phyloP scores from a whole-genome alignment of 1,284 basidiomycete species.

The Ustanciosporium gigantosporum region DNA sequence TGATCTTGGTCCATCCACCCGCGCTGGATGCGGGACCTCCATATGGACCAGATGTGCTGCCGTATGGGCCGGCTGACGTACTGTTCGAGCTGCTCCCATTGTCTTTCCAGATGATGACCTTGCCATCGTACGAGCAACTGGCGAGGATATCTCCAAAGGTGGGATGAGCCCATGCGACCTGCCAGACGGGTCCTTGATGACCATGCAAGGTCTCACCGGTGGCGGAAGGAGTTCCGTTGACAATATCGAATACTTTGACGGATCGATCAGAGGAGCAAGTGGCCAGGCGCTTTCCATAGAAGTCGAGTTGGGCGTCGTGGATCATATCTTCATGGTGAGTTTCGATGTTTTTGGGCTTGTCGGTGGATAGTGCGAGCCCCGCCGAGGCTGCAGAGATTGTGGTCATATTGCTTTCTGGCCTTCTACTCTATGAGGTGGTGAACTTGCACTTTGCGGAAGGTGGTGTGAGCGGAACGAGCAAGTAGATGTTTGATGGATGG shows the following conservation, averaged over 20 bases:
- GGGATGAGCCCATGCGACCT: conserved; percentile 99
- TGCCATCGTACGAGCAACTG: conserved; percentile 95
- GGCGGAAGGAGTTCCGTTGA: conserved; percentile 76
- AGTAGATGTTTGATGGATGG: too few species aligned
- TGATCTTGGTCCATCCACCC: conserved; percentile 83
- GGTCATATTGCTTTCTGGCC: conserved; percentile 10
- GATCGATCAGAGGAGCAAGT: conserved; percentile 96
- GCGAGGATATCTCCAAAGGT: conserved; percentile 86
- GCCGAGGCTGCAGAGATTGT: conserved; percentile 21
- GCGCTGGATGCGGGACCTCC: conserved; percentile 32
- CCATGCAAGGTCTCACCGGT: conserved; percentile 62
- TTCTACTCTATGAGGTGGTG: too few species aligned
- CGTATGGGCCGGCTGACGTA: conserved; percentile 60
- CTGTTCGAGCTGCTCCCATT: conserved; percentile 64
- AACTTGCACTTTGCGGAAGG: too few species aligned
- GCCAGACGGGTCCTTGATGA: conserved; percentile 97
- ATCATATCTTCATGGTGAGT: conserved; percentile 60
- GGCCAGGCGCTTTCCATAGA: conserved; percentile 92
- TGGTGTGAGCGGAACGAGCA: too few species aligned
- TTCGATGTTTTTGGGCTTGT: conserved; percentile 52
- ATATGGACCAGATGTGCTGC: conserved; percentile 12
- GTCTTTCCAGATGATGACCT: conserved; percentile 98
- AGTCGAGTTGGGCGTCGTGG: conserved; percentile 96
- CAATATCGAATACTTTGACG: conserved; percentile 91
- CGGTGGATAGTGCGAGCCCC: conserved; percentile 33